Conservation (phyloP, 805 yeast species). For the Lachancea thermotolerans region DNA sequence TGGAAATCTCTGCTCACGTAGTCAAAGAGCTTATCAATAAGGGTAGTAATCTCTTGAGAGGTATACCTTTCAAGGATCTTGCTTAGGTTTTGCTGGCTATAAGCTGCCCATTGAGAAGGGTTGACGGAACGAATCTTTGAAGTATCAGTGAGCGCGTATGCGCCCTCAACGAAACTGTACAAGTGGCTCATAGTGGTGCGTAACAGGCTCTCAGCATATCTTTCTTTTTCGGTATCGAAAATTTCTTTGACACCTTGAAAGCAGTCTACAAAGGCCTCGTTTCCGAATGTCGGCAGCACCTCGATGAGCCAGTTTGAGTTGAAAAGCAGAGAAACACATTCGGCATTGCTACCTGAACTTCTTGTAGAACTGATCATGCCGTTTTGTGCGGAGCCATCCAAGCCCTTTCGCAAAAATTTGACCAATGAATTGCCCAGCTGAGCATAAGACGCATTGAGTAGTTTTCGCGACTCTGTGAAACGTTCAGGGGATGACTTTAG, state of each 20-base stretch:
- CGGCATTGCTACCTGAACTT: constrained; percentile 23
- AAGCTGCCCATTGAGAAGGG: constrained; percentile 56
- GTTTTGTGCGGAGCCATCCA: neutral
- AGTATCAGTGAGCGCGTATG: constrained; percentile 43
- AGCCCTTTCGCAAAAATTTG: constrained; percentile 21
- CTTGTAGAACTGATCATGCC: neutral
- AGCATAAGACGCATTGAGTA: constrained; percentile 22
- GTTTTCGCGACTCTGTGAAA: constrained; percentile 17
- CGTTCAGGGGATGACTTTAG: neutral
- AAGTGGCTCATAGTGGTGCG: constrained; percentile 60
- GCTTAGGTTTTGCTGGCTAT: constrained; percentile 51
- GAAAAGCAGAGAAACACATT: constrained; percentile 42
- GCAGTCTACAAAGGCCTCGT: constrained; percentile 18
- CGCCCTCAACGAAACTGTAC: constrained; percentile 56
- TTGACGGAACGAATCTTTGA: constrained; percentile 28
- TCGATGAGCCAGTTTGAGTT: constrained; percentile 50
- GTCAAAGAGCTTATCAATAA: constrained; percentile 48
- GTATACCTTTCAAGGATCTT: constrained; percentile 52
- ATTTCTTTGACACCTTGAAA: constrained; percentile 22
- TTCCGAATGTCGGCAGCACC: constrained; percentile 24
- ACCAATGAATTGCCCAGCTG: constrained; percentile 28
- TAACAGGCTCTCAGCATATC: constrained; percentile 43
- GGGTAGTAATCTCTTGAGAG: constrained; percentile 47
- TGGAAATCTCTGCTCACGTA: constrained; percentile 52
- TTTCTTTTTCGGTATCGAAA: constrained; percentile 31